Percentiles rank a stretch among this genome's conserved stretches.
phyloP scores from a whole-genome alignment of 148 eudicot species.

The Chenopodium formosanum region DNA sequence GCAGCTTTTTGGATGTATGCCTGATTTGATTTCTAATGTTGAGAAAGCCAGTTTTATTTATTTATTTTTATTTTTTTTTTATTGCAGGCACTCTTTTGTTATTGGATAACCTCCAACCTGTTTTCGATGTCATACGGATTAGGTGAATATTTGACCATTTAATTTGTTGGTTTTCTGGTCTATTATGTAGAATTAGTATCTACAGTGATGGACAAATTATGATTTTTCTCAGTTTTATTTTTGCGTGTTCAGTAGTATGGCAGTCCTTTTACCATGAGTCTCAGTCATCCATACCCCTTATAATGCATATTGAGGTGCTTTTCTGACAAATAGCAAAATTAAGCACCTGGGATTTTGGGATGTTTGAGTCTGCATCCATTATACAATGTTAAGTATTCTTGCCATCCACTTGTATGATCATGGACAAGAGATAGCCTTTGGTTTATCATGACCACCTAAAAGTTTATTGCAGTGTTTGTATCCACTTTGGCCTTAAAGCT shows the following conservation, averaged over 20 bases:
- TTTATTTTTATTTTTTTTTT: neutral
- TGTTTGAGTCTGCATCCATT: too few relatives aligned
- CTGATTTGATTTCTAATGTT: neutral
- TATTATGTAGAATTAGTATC: neutral
- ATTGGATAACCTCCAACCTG: conserved; percentile 71
- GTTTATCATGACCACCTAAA: neutral
- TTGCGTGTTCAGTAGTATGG: neutral
- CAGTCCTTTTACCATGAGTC: neutral
- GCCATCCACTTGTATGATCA: too few relatives aligned
- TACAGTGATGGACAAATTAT: too few relatives aligned
- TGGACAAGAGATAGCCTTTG: too few relatives aligned
- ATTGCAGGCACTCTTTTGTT: conserved; percentile 71
- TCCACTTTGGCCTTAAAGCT: neutral
- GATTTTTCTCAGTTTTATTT: too few relatives aligned
- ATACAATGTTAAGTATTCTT: too few relatives aligned
- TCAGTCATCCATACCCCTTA: neutral
- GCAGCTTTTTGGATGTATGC: neutral
- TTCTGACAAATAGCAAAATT: neutral
- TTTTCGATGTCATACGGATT: conserved; percentile 56
- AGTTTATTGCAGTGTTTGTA: neutral
- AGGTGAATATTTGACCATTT: conserved; percentile 43
- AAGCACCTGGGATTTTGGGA: neutral
- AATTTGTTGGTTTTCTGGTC: neutral
- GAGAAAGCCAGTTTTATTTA: neutral
- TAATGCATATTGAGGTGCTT: neutral